These are phyloP conservation scores for Friedmanniomyces endolithicus DNA, from an alignment of 495 filamentous ascomycete species.

Conservation along the genomic window DNA sequence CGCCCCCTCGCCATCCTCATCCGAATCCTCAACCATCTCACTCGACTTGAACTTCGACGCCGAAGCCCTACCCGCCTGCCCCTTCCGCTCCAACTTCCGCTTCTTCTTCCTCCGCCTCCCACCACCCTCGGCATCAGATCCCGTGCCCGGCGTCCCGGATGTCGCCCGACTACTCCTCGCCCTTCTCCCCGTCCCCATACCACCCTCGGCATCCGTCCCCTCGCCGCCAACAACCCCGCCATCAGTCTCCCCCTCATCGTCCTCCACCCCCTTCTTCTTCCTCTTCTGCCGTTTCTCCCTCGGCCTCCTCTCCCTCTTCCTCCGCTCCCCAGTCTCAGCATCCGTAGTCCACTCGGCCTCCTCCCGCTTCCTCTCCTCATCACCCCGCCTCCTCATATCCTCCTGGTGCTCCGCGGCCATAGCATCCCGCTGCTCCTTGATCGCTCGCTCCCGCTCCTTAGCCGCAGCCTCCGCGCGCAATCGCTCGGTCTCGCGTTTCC, in stretches of 20 bases:
- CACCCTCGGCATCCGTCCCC: slow-evolving; percentile 16
- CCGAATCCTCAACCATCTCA: slow-evolving; percentile 29
- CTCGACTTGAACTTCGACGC: slow-evolving; percentile 28
- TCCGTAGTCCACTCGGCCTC: slow-evolving; percentile 64
- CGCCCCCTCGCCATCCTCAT: slow-evolving; percentile 20
- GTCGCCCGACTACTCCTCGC: slow-evolving; percentile 18
- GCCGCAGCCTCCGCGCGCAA: slow-evolving; percentile 52
- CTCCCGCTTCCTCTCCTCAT: slow-evolving; percentile 56
- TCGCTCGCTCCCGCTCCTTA: slow-evolving; percentile 57
- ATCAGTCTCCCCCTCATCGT: slow-evolving; percentile 37
- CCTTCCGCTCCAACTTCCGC: slow-evolving; percentile 28
- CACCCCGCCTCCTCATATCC: slow-evolving; percentile 53
- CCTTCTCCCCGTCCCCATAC: slow-evolving; percentile 4
- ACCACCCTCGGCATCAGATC: slow-evolving; percentile 15
- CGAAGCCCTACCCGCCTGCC: slow-evolving; percentile 10
- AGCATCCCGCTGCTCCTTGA: slow-evolving; percentile 67
- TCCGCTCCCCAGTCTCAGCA: slow-evolving; percentile 60
- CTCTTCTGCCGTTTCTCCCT: slow-evolving; percentile 35
- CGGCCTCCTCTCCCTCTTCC: slow-evolving; percentile 58
- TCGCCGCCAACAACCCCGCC: slow-evolving; percentile 23
- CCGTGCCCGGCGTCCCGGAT: slow-evolving; percentile 15
- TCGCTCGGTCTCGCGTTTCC: slow-evolving; percentile 58
- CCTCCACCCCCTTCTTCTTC: slow-evolving; percentile 53
- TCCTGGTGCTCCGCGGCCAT: slow-evolving; percentile 65
- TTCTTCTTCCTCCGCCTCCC: slow-evolving; percentile 27